Evolutionary conservation across 176 grass and related monocot species (phyloP), one percentile per base, ranked within the genome.

Genomic region (Oryza glaberrima): DNA sequence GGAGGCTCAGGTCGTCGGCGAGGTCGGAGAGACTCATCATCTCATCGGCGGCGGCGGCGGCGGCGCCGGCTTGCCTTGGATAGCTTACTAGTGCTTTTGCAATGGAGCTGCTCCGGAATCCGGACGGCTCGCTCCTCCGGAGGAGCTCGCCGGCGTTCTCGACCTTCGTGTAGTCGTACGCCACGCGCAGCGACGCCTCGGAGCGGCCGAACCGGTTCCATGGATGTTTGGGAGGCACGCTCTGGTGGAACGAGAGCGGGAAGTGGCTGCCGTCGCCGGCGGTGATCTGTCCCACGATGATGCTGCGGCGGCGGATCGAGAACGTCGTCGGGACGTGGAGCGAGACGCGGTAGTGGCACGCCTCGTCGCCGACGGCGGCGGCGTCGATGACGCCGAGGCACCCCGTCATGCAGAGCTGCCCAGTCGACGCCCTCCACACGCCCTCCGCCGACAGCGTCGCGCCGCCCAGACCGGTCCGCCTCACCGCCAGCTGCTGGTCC

Each of bases 371-470:
- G 19, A 14, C 3, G 46, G 2, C 1, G 46, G 9, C 2, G 9
- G 44, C 44, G 10, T 1, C 28, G 28, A 2, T 0, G 28, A 43
- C 49, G 36, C 77, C 86, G 11, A 88, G 70, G 79, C 90, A 92
- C 19, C 82, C 90, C 41, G 82, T 78, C 90, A 92, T 92, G 86
- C 90, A 88, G n/a, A 88, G 72, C 48, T 78, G 90, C 14, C 90
- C 86, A 3, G 45, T 49, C 0, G 90, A 88, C 32, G 82, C 36
- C 26, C 67, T 88, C 86, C 90, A 92, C 38, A 88, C 72, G 6
- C 86, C 90, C 78, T 92, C 90, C 30, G 82, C 77, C 22, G 90
- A 88, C 43, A 92, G 78, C 14, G 90, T 88, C 81, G 25, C 23
- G 14, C 49, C 77, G 67, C 71, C 82, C 40, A 80, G 72, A 4